Conservation (phyloP, 441 rosid species). For the Syzygium syzygioides region DNA sequence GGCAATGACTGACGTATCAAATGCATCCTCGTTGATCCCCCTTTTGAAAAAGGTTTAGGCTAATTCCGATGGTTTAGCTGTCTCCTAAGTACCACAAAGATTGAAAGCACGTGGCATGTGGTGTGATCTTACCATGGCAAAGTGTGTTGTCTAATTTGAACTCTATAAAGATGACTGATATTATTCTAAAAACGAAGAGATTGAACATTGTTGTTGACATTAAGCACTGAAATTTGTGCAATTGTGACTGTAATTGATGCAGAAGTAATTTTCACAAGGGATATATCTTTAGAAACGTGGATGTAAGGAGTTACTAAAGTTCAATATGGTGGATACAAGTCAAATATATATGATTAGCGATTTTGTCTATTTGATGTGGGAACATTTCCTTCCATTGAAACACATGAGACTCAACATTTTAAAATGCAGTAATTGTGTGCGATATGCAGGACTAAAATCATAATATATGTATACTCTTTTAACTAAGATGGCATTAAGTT, state of each 20-base stretch:
- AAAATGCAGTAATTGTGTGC: not conserved
- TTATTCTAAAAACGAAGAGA: no score
- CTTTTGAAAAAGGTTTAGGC: no score
- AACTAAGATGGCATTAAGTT: not conserved
- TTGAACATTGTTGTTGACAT: no score
- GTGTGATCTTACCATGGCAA: not conserved
- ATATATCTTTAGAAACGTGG: no score
- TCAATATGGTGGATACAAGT: not conserved
- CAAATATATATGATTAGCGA: not conserved
- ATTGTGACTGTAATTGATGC: no score
- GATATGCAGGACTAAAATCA: not conserved
- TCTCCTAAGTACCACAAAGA: rapidly evolving
- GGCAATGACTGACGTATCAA: rapidly evolving
- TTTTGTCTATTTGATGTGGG: not conserved
- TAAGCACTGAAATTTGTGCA: no score
- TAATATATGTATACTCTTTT: not conserved
- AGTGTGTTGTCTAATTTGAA: no score
- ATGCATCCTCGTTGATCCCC: not conserved
- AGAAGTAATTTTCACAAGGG: not conserved
- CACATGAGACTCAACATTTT: not conserved
- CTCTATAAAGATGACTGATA: rapidly evolving
- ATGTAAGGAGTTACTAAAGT: not conserved
- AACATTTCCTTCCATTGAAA: not conserved
- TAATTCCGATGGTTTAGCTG: not conserved
- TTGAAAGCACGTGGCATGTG: not conserved